phyloP scores from a whole-genome alignment of 768 basidiomycete genomes.

The Serpula lacrymans region DNA sequence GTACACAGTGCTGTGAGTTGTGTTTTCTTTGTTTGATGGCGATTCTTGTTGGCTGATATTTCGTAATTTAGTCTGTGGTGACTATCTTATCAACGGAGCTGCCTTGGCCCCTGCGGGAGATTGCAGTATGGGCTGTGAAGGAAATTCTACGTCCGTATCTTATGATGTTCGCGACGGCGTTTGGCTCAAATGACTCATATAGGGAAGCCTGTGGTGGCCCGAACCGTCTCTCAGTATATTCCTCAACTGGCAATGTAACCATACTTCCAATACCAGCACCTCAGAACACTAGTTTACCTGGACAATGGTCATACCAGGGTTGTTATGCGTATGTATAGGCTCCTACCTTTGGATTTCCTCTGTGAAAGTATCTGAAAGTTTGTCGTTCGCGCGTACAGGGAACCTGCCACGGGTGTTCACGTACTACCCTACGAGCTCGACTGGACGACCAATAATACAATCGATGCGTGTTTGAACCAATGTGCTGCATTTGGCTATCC shows the following conservation, averaged over 20 bases:
- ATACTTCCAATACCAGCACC: conserved; percentile 56
- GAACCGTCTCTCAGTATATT: conserved; percentile 69
- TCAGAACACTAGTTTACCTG: conserved; percentile 57
- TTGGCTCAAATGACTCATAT: conserved; percentile 10
- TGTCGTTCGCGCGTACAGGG: conserved; percentile 33
- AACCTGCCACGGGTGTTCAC: conserved; percentile 31
- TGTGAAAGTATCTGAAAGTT: too few relatives aligned
- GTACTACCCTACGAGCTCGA: conserved; percentile 62
- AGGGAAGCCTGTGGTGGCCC: conserved; percentile 74
- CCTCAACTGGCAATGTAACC: conserved; percentile 46
- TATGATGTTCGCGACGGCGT: background rate
- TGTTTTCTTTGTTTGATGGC: conserved; percentile 1
- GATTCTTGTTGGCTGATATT: conserved; percentile 5
- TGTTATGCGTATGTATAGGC: conserved; percentile 63
- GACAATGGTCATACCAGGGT: conserved; percentile 61
- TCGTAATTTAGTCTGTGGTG: conserved; percentile 58
- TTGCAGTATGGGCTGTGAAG: conserved; percentile 76
- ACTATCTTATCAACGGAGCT: conserved; percentile 61
- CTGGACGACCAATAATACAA: conserved; percentile 59
- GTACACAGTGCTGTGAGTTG: conserved; percentile 46
- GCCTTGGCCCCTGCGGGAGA: conserved; percentile 41
- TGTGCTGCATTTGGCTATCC: conserved; percentile 72
- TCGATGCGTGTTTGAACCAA: conserved; percentile 59
- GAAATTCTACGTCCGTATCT: conserved; percentile 53
- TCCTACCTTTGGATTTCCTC: background rate